Percentiles rank a stretch among this genome's conserved stretches.
phyloP scores from a whole-genome alignment of 2,329 filamentous ascomycete genomes.

The Myrmaecium sp. region DNA sequence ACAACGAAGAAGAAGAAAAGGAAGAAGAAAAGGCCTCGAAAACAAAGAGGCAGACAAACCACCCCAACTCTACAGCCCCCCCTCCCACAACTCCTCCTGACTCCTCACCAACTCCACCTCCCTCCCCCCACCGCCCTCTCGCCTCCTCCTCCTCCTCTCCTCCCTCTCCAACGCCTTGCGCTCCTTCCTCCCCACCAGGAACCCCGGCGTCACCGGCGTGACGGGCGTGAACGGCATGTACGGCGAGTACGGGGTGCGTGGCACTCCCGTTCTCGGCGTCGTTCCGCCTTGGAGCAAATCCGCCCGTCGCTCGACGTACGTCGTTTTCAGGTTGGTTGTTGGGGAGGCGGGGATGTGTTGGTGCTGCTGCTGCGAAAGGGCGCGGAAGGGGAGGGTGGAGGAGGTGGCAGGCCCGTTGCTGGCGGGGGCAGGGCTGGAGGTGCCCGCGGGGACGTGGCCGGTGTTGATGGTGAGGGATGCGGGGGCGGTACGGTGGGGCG shows the following conservation, averaged over 20 bases:
- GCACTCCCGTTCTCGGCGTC: constrained; percentile 39
- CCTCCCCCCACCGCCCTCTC: constrained; percentile 32
- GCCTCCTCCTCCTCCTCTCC: constrained; percentile 36
- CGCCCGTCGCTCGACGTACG: constrained; percentile 22
- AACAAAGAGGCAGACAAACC: too few species aligned
- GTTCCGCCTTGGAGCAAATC: constrained; percentile 13
- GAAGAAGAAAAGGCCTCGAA: too few species aligned
- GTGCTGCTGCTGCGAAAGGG: too few species aligned
- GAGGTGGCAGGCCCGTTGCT: constrained; percentile 5
- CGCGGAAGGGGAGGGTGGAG: constrained; percentile 19
- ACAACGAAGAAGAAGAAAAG: too few species aligned
- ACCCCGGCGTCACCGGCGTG: constrained; percentile 55
- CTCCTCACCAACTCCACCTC: constrained; percentile 18
- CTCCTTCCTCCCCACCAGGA: constrained; percentile 52
- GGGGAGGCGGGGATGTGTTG: constrained; percentile 9
- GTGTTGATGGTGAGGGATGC: constrained; percentile 2
- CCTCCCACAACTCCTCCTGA: too few species aligned
- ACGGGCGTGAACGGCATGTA: constrained; percentile 67
- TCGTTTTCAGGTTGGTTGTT: constrained; percentile 25
- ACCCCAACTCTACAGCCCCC: too few species aligned
- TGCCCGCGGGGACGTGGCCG: constrained; percentile 1
- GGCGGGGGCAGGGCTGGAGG: constrained; percentile 3
- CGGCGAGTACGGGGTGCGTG: constrained; percentile 57
- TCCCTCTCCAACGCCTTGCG: constrained; percentile 50
- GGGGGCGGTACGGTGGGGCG: constrained; percentile 14